Percentiles rank a stretch among this genome's conserved stretches.
These are phyloP conservation scores for Bassia scoparia DNA, from an alignment of 148 eudicot genomes.

Conservation along the genomic window DNA sequence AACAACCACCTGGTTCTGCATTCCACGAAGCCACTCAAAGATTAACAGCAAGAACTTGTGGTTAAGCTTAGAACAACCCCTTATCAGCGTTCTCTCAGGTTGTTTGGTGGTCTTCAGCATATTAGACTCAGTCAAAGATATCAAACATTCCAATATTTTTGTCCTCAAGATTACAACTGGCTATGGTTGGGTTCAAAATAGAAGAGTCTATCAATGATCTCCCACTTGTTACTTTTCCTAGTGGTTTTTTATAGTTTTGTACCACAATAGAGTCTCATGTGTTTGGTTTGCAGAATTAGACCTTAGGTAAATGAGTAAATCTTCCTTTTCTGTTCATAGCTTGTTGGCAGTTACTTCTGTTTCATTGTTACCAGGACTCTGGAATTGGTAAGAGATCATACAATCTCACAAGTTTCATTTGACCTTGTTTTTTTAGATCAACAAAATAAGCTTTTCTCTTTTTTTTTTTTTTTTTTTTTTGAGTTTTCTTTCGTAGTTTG, in stretches of 20 bases:
- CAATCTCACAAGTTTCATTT: no score
- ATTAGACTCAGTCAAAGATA: background rate
- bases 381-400: slow-evolving; percentile 8
- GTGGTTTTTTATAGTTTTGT: slow-evolving; percentile 13
- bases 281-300: slow-evolving; percentile 12
- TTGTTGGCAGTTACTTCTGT: background rate
- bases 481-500: background rate
- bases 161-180: slow-evolving; percentile 8
- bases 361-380: background rate
- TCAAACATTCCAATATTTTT: slow-evolving; percentile 9
- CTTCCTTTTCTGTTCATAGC: background rate
- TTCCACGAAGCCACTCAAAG: no score
- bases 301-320: background rate
- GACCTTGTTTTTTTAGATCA: no score
- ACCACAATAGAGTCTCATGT: background rate
- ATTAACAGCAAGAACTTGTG: no score
- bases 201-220: slow-evolving; percentile 1
- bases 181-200: slow-evolving; percentile 17
- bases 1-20: no score
- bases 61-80: no score
- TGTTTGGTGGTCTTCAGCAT: no score
- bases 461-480: no score
- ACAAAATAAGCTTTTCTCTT: slow-evolving; percentile 10
- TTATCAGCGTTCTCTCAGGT: no score
- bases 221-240: slow-evolving; percentile 16